Conservation (phyloP, 257 asterid genomes). For the Parsonsia alboflavescens region DNA sequence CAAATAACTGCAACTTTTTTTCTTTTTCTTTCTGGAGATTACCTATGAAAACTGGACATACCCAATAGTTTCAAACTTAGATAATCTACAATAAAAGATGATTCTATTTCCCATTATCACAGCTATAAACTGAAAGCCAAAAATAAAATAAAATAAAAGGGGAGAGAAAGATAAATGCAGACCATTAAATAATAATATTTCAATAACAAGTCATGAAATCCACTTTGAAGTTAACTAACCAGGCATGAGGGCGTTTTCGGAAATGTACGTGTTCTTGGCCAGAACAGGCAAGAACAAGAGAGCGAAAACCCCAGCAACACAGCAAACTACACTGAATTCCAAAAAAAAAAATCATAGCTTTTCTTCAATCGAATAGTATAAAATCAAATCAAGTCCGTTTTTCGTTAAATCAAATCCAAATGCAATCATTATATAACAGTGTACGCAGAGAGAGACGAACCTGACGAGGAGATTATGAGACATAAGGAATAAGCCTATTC, state of each 20-base stretch:
- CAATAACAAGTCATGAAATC: not conserved
- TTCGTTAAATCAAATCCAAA: not conserved
- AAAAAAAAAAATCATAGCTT: conserved; percentile 12
- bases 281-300: conserved; percentile 80
- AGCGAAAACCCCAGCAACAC: conserved; percentile 66
- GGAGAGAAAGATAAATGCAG: too few relatives aligned
- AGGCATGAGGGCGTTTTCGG: conserved; percentile 97
- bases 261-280: conserved; percentile 81
- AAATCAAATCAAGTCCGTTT: conserved; percentile 1
- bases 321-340: conserved; percentile 63
- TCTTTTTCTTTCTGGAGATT: too few relatives aligned
- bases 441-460: conserved; percentile 21
- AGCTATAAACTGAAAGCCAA: too few relatives aligned
- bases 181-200: not conserved
- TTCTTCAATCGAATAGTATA: not conserved
- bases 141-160: not conserved
- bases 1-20: not conserved
- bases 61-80: not conserved
- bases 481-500: conserved; percentile 66
- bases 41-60: not conserved
- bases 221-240: conserved; percentile 39
- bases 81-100: not conserved
- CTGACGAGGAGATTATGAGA: conserved; percentile 66
- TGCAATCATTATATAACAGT: not conserved
- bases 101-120: not conserved